Conservation (phyloP, 176 grass and related monocot species). For the Bonia amplexicaulis region DNA sequence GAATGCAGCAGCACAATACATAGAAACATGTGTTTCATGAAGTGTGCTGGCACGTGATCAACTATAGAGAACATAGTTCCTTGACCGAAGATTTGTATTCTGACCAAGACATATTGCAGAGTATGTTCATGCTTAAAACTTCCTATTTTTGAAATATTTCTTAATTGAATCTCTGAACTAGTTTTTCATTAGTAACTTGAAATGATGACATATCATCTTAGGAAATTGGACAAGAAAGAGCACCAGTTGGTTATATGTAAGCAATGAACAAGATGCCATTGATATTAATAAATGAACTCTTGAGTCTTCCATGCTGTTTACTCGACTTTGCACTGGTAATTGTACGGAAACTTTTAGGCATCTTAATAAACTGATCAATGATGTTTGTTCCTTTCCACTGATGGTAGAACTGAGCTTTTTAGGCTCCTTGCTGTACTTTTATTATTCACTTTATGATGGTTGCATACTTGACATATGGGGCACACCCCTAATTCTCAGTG, state of each 20-base stretch:
- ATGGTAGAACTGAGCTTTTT: neutral
- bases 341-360: constrained; percentile 17
- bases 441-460: neutral
- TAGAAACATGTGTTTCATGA: constrained; percentile 10
- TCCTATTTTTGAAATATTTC: neutral
- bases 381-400: constrained; percentile 8
- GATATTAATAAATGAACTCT: neutral
- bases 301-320: neutral
- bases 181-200: constrained; percentile 16
- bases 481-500: constrained; percentile 10
- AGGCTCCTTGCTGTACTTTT: neutral
- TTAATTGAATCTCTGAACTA: neutral
- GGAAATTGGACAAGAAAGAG: constrained; percentile 1
- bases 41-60: neutral
- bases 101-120: constrained; percentile 7
- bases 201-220: neutral
- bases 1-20: neutral
- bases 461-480: neutral
- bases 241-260: neutral
- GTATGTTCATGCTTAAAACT: constrained; percentile 8
- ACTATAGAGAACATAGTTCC: neutral
- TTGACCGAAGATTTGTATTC: neutral
- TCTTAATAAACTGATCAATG: neutral
- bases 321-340: neutral
- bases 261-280: neutral